phyloP scores from a whole-genome alignment of 805 yeast species.

The Millerozyma acaciae region DNA sequence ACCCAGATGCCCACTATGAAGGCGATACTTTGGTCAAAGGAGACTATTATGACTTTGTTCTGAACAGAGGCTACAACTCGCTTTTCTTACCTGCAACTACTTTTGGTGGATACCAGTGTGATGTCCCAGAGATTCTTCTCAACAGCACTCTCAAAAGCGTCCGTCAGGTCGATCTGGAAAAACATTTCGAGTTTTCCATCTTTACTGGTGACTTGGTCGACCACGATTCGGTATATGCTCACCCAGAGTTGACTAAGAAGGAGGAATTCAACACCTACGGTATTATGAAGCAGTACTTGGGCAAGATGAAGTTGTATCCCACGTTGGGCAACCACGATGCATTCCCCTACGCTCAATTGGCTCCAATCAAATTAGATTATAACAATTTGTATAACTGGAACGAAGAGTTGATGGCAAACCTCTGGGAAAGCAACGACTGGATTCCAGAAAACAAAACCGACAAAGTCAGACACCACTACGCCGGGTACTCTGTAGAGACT shows the following conservation, averaged over 20 bases:
- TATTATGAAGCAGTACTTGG: conserved; percentile 50
- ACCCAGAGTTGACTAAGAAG: conserved; percentile 60
- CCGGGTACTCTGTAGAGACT: conserved; percentile 58
- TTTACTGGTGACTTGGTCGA: conserved; percentile 77
- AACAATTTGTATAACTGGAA: conserved; percentile 35
- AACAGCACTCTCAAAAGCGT: conserved; percentile 48
- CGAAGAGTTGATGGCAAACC: conserved; percentile 32
- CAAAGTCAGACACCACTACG: conserved; percentile 41
- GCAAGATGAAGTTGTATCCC: conserved; percentile 54
- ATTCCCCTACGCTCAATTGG: conserved; percentile 68
- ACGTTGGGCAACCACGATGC: conserved; percentile 71
- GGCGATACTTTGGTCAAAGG: conserved; percentile 26
- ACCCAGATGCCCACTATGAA: conserved; percentile 28
- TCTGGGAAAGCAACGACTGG: conserved; percentile 37
- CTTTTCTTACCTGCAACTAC: conserved; percentile 49
- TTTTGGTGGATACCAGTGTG: conserved; percentile 63
- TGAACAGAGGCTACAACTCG: conserved; percentile 15
- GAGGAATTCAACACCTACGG: conserved; percentile 70
- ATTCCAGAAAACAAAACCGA: conserved; percentile 22
- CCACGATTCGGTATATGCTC: conserved; percentile 52
- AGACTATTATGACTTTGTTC: conserved; percentile 28
- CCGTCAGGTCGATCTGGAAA: conserved; percentile 12
- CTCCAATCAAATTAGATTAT: conserved; percentile 40
- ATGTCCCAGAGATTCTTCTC: conserved; percentile 60
- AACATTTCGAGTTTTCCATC: conserved; percentile 52